phyloP scores from a whole-genome alignment of 345 rosid genomes.

The Luvunga scandens region DNA sequence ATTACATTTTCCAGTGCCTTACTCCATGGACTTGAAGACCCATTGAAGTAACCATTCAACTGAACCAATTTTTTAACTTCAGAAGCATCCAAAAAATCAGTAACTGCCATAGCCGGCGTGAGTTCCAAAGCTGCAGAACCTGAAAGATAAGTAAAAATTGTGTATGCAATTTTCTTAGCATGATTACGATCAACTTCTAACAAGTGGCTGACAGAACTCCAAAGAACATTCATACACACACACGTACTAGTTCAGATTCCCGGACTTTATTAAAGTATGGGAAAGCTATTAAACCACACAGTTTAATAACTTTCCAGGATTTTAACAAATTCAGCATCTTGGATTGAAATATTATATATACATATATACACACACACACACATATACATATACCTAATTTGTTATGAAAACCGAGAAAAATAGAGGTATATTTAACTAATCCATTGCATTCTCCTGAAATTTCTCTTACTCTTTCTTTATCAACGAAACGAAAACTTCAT shows the following conservation, averaged over 20 bases:
- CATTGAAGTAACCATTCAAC: conserved; percentile 61
- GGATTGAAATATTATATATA: too few relatives aligned
- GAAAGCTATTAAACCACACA: too few relatives aligned
- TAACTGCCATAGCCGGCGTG: conserved; percentile 45
- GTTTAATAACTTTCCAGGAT: too few relatives aligned
- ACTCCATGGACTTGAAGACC: conserved; percentile 53
- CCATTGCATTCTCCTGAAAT: background rate
- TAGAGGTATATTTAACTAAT: background rate
- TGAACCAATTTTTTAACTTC: conserved; percentile 65
- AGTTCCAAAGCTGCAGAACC: conserved; percentile 63
- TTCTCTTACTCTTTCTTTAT: background rate
- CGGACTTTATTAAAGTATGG: too few relatives aligned
- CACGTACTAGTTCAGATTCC: too few relatives aligned
- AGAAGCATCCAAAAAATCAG: conserved; percentile 55
- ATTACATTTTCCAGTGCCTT: conserved; percentile 43
- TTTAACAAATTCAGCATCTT: too few relatives aligned
- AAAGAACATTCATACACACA: background rate
- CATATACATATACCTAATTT: background rate
- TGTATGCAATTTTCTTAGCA: background rate
- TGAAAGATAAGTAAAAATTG: conserved; percentile 18
- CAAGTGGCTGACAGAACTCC: background rate
- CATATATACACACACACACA: too few relatives aligned
- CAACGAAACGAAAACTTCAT: background rate
- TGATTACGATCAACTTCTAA: background rate
- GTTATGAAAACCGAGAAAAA: background rate